These are phyloP conservation scores for Pichia sporocuriosa DNA, from an alignment of 805 yeast genomes.

Conservation along the genomic window DNA sequence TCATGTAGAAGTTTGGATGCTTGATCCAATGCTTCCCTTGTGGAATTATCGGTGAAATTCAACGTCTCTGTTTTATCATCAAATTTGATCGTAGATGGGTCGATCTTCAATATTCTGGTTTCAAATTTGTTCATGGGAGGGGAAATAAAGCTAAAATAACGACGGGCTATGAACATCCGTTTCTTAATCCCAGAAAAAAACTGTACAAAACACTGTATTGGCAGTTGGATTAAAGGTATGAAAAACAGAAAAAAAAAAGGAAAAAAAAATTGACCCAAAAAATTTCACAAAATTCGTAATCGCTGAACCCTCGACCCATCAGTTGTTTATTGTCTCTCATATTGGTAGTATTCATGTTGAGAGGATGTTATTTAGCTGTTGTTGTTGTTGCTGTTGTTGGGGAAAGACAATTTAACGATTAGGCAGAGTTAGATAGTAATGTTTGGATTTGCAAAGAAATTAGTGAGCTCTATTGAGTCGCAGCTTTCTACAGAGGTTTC, in stretches of 20 bases:
- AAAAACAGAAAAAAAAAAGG: too few relatives aligned
- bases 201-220: not conserved
- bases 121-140: conserved; percentile 9
- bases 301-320: too few relatives aligned
- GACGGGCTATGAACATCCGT: not conserved
- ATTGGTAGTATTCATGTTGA: too few relatives aligned
- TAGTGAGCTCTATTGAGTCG: conserved; percentile 48
- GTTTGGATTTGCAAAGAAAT: conserved; percentile 60
- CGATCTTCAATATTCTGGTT: conserved; percentile 48
- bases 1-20: conserved; percentile 54
- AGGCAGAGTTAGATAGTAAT: conserved; percentile 22
- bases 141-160: not conserved
- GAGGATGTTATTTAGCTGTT: too few relatives aligned
- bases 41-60: conserved; percentile 42
- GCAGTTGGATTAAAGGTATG: too few relatives aligned
- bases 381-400: too few relatives aligned
- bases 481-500: conserved; percentile 22
- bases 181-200: not conserved
- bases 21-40: conserved; percentile 41
- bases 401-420: too few relatives aligned
- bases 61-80: conserved; percentile 29
- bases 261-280: too few relatives aligned
- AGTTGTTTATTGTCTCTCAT: too few relatives aligned
- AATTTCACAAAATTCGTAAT: too few relatives aligned
- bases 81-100: conserved; percentile 46